phyloP scores from a whole-genome alignment of 75 land plant genomes.

The Chamaecyparis obtusa region DNA sequence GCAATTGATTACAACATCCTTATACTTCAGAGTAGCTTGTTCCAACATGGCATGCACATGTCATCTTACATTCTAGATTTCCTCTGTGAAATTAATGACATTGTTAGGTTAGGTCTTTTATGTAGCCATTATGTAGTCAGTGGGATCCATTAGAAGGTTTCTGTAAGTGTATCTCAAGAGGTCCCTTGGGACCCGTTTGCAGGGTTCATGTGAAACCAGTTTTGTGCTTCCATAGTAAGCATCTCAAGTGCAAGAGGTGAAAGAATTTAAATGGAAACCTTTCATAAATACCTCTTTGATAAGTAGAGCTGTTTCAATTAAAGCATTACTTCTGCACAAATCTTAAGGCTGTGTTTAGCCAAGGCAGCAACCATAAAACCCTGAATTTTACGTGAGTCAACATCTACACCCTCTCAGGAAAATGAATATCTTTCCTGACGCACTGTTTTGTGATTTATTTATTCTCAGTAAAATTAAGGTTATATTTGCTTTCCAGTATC shows the following conservation, averaged over 20 bases:
- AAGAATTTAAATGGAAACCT: not conserved
- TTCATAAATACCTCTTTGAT: too few relatives aligned
- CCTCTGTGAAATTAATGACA: too few relatives aligned
- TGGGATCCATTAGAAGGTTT: too few relatives aligned
- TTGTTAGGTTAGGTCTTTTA: too few relatives aligned
- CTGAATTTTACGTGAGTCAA: not conserved
- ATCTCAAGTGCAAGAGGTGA: not conserved
- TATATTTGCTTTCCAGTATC: not conserved
- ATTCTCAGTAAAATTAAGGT: not conserved
- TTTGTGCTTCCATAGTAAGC: not conserved
- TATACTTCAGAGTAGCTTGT: not conserved
- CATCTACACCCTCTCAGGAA: not conserved
- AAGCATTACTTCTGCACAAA: not conserved
- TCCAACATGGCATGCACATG: not conserved
- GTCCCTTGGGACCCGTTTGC: not conserved
- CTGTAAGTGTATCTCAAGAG: too few relatives aligned
- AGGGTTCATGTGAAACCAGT: not conserved
- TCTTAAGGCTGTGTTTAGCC: not conserved
- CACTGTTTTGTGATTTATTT: too few relatives aligned
- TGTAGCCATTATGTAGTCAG: too few relatives aligned
- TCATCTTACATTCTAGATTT: not conserved
- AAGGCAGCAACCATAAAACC: not conserved
- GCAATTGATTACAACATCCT: not conserved
- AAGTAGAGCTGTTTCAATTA: not conserved
- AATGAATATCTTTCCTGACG: too few relatives aligned